Base-by-base conservation (phyloP, 768 basidiomycete species). In the Pisolithus orientalis region DNA sequence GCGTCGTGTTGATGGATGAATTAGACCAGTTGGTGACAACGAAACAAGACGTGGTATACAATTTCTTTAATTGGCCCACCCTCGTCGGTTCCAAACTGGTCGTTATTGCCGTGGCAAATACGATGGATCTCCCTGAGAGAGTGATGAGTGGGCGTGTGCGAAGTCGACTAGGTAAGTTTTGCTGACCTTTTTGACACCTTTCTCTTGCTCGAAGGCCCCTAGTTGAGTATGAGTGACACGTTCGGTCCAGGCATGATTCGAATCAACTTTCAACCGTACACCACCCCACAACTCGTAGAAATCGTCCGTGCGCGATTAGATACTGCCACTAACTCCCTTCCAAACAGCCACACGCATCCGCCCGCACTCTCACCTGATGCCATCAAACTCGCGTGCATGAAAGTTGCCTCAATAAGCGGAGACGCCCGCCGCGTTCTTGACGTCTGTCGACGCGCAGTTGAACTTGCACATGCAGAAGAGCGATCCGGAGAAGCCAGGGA, bases 31-130 rank as follows among this genome's bases (percentile, higher is more conserved):
- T 99, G 28, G 83, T 98, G 59, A 98, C 95, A 1, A 75, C 87
- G 16, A 96, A 96, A 65, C 95, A 99, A 66, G 95, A 99, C 53
- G 95, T 99, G 9, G 89, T 99, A 21, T 99, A 99, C 71, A 97
- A 97, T 63, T 98, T 99, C 71, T 98, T 98, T 78, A 98, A 99
- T 65, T 99, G 96, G 95, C 96, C 96, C 2, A 95, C 94, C 4
- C 74, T 96, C 47, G 77, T 80, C 0, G 84, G 83, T 17, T 94
- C 92, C 53, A 90, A 89, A 66, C 79, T 99, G 5, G 84, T 97
- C 48, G 96, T 99, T 2, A 80, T 99, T 47, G 95, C 96, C 0
- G 94, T 99, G 1, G 96, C 96, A 6, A 99, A 98, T 65, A 94
- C 95, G 29, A 95, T 96, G 90, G 95, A 98, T 63, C 76, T 98